Evolutionary conservation across 2,329 filamentous ascomycete genomes (phyloP), one percentile per base, ranked within the genome.

Genomic region (Exophiala oligosperma): DNA sequence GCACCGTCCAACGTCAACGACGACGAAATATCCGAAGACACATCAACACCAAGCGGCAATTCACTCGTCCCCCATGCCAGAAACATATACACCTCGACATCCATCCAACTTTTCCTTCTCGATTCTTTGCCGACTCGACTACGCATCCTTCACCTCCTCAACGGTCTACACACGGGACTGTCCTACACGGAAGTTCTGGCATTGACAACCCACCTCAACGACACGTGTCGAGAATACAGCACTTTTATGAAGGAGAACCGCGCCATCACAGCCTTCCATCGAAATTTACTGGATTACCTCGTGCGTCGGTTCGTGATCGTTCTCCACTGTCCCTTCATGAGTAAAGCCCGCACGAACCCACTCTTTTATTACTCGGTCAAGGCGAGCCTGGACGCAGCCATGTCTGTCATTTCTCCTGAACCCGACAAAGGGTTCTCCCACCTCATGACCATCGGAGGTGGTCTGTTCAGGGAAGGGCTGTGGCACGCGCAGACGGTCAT

Each of bases 301-400:
- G 72, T 81, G 3, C 79, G 80, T 4, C 80, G 84, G 12, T 85
- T 84, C 64, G 64, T 85, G 1, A 75, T 86, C 12, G 74, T 77
- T 0, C 71, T 87, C 0, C 83, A 87, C 61, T 77, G 57, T 9
- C 73, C 72, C 1, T 73, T 72, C 51, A 69, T 70, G 1, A 61
- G 71, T n/a, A 72, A 69, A 55, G 69, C 73, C 11, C 63, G 66
- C 9, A 60, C 66, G 2, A 63, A 72, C 4, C 71, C 71, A 0
- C 68, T 70, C 54, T 75, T 68, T 49, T 72, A 72, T 4, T 75
- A 72, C 51, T 75, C 73, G 7, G 68, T 70, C 5, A 74, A 74
- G 50, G 56, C 73, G 5, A 73, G 72, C 51, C 59, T 74, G 0
- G 73, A 75, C 37, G 67, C 67, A 12, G 70, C 72, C 1, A 57